Base-by-base conservation (phyloP, 169 alveolate genomes). In the Theileria annulata region DNA sequence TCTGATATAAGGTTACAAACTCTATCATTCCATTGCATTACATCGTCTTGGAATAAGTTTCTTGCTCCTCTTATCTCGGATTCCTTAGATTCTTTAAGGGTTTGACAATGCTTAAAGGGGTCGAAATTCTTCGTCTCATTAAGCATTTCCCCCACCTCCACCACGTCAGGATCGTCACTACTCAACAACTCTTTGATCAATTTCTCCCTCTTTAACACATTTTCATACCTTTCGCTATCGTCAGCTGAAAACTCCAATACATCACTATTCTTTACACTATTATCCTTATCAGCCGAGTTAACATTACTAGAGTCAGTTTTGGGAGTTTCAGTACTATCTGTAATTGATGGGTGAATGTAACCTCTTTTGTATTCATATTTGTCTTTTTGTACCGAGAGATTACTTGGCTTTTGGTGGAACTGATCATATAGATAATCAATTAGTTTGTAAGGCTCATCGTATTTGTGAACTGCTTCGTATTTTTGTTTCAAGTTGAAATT, bases 371-470 rank as follows among this genome's bases (percentile, higher is more conserved):
- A 21, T 54, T 54, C 62, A n/a, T 79, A 69, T 0, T 58, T 79
- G 42, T 79, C 80, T 71, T 48, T 48, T 2, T 48, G 71, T 51
- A 30, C 47, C 31, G 79, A 66, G 56, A 19, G 19, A 21, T 71
- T 35, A 37, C 87, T 79, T 17, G 87, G 87, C n/a, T 77, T 42
- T 25, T 54, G 35, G 63, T 79, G 80, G 80, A 80, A 80, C 49
- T 30, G 21, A 42, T 42, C 78, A 79, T 76, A 80, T 15, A 80
- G 79, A 15, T 30, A 19, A 35, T 80, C 78, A 10, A 80, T 68
- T 21, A 80, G 5, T 33, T 73, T 76, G 12, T 77, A 64, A 42
- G 82, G 85, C 15, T 68, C 68, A 30, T 80, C 84, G n/a, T 62
- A 63, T 37, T 60, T 79, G 25, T 35, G 8, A 13, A 59, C 60